Conservation (phyloP, 495 filamentous ascomycete species). For the Daldinia concentrica region DNA sequence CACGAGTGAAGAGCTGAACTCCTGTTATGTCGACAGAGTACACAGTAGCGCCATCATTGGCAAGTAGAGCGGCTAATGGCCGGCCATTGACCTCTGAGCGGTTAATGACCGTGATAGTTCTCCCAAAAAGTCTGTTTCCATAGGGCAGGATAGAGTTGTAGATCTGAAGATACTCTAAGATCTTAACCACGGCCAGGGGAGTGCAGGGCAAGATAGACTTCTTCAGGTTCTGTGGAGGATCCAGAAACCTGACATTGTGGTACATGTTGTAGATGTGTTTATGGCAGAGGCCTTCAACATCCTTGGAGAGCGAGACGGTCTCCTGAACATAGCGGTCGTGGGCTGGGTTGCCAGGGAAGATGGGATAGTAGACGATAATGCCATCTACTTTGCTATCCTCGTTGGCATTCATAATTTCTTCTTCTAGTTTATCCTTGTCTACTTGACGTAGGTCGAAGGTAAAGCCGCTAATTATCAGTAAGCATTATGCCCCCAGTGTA, state of each 20-base stretch:
- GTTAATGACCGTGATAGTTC: constrained; percentile 94
- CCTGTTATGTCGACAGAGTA: constrained; percentile 94
- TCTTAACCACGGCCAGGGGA: constrained; percentile 93
- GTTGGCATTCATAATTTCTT: constrained; percentile 84
- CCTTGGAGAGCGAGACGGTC: constrained; percentile 87
- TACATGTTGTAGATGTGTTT: constrained; percentile 99
- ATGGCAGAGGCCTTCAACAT: constrained; percentile 95
- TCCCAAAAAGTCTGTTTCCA: constrained; percentile 90
- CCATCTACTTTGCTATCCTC: constrained; percentile 79
- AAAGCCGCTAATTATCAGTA: constrained; percentile 73
- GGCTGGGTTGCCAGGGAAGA: constrained; percentile 76
- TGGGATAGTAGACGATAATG: constrained; percentile 98
- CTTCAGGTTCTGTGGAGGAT: constrained; percentile 74
- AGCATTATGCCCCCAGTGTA: constrained; percentile 29
- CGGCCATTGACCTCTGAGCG: constrained; percentile 93
- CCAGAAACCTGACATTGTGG: constrained; percentile 94
- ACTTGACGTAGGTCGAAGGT: constrained; percentile 83
- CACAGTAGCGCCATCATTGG: constrained; percentile 94
- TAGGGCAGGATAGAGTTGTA: constrained; percentile 97
- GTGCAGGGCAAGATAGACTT: constrained; percentile 97
- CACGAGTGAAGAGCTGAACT: constrained; percentile 91
- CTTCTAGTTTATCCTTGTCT: constrained; percentile 86
- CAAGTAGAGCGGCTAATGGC: constrained; percentile 91
- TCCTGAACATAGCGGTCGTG: constrained; percentile 96
- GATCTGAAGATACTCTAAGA: constrained; percentile 91